Evolutionary conservation across 345 rosid species (phyloP).

Genomic region (Gynandropsis gynandra): DNA sequence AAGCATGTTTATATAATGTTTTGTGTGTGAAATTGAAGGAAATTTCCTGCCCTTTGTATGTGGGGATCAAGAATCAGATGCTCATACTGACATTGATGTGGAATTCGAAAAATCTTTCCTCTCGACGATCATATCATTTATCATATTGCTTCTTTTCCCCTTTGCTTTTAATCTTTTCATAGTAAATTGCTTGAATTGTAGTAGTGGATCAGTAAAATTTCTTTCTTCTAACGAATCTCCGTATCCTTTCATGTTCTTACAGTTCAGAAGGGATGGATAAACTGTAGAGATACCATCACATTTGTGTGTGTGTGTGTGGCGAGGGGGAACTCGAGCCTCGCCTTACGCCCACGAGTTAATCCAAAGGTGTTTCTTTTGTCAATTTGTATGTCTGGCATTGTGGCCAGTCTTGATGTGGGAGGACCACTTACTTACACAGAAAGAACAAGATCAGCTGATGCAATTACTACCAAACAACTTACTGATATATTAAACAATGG

Average conservation of each 20-base stretch:
- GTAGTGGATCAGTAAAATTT: not conserved
- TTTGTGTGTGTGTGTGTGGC: constrained; percentile 23
- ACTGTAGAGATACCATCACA: constrained; percentile 8
- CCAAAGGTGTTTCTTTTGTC: constrained; percentile 37
- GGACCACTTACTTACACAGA: constrained; percentile 46
- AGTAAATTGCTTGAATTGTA: not conserved
- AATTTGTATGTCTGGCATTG: constrained; percentile 88
- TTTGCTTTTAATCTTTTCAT: constrained; percentile 1
- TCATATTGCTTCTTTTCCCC: constrained; percentile 10
- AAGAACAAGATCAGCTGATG: constrained; percentile 71
- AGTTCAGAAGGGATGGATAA: constrained; percentile 13
- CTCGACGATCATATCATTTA: constrained; percentile 15
- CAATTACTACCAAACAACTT: constrained; percentile 35
- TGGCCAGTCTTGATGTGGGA: constrained; percentile 45
- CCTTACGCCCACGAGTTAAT: constrained; percentile 16
- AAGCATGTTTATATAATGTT: too few species aligned
- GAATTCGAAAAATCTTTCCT: constrained; percentile 16
- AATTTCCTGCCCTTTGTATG: constrained; percentile 17
- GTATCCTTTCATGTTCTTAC: too few species aligned
- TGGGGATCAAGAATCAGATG: constrained; percentile 27
- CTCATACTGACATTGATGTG: constrained; percentile 18
- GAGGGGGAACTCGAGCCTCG: constrained; percentile 23
- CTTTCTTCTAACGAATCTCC: constrained; percentile 24
- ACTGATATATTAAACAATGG: constrained; percentile 38
- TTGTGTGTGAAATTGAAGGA: constrained; percentile 10